Base-by-base conservation (phyloP, 306 rosid genomes). In the Herpetospermum pedunculosum region DNA sequence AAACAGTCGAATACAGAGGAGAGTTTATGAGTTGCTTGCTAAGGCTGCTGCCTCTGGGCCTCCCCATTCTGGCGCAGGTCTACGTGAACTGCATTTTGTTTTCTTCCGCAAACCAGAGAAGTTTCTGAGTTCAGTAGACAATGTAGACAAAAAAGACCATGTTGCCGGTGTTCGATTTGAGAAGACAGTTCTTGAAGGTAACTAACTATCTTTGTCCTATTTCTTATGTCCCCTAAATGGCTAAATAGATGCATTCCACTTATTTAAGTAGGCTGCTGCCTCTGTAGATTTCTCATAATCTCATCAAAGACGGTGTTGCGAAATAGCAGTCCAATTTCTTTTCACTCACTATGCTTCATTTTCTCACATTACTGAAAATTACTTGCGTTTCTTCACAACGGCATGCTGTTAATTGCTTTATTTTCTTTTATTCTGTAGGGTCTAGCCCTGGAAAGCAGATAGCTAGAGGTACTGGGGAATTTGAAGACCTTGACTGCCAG, bases 11-110 rank as follows among this genome's bases (percentile, higher is more conserved):
- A 94, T 94, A 76, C 90, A 77, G 47, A 86, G 89, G 80, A 86
- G 96, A 83, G 88, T 94, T 79, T 80, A 84, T 82, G 97, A 91
- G 77, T 83, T 94, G 83, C 89, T 94, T 52, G 85, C 90, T 72
- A 91, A 91, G 87, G 95, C 92, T 72, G 92, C 88, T 21, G 75
- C 80, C 50, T 57, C 89, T 59, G 85, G 78, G 30, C 84, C 89
- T 76, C 81, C 64, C 40, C 78, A 58, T 65, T 80, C 81, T 30
- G 67, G 78, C 60, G 71, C 83, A 75, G 82, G 80, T 78, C 87
- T 85, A 72, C 90, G 86, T 21, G 92, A 88, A 76, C 96, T 91
- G 53, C 90, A 85, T 74, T 89, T 94, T 87, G 79, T 85, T 79
- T 94, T 91, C 85, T 91, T 88, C 77, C 88, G 81, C 13, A 91